phyloP scores from a whole-genome alignment of 2,329 filamentous ascomycete genomes.

The Mycosphaerella sp. region DNA sequence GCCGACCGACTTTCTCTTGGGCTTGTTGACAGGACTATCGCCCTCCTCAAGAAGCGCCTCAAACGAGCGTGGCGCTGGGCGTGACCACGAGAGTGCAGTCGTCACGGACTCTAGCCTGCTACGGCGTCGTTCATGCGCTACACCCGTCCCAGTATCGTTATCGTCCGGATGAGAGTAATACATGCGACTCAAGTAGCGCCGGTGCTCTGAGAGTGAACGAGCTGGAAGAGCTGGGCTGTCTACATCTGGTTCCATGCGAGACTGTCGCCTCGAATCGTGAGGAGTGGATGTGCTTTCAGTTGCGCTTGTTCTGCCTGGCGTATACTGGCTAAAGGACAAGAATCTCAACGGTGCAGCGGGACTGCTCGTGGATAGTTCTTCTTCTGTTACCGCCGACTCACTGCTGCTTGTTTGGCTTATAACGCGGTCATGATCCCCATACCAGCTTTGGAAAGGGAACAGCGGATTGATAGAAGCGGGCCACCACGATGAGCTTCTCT shows the following conservation, averaged over 20 bases:
- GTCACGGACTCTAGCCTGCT: background rate
- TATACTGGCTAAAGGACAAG: background rate
- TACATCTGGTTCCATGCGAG: background rate
- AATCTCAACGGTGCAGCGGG: too few species aligned
- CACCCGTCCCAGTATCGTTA: background rate
- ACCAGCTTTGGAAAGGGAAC: too few species aligned
- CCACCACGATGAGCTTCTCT: background rate
- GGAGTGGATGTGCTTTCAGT: background rate
- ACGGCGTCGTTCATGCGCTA: background rate
- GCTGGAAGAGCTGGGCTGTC: background rate
- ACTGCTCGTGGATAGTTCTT: too few species aligned
- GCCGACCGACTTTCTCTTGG: background rate
- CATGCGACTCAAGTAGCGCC: background rate
- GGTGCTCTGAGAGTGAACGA: background rate
- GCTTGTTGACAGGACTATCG: background rate
- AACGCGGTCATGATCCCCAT: too few species aligned
- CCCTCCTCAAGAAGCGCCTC: background rate
- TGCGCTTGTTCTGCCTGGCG: background rate
- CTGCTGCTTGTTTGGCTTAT: background rate
- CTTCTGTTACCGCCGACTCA: background rate
- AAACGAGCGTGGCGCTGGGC: background rate
- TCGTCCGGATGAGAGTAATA: background rate
- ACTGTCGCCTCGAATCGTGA: background rate
- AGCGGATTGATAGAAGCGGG: background rate
- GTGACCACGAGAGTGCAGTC: background rate